phyloP scores from a whole-genome alignment of 345 rosid genomes.

The Ceriops zippeliana region DNA sequence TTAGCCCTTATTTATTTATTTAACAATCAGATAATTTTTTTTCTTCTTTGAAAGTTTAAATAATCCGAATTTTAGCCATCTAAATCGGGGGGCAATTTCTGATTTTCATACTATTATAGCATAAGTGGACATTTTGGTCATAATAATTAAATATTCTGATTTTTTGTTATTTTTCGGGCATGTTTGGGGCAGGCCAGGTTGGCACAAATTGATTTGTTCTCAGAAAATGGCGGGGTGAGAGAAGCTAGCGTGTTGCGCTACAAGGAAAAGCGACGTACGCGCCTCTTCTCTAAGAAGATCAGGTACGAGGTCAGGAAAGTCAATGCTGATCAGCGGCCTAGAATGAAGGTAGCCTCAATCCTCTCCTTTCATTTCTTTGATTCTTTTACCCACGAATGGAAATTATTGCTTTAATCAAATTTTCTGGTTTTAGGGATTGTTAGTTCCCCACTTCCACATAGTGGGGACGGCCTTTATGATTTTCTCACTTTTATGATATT shows the following conservation, averaged over 20 bases:
- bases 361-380: too few relatives aligned
- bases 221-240: constrained; percentile 58
- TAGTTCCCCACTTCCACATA: too few relatives aligned
- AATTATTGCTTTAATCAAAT: background rate
- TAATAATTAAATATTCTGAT: background rate
- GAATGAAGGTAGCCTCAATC: constrained; percentile 64
- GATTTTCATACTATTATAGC: background rate
- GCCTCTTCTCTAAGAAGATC: constrained; percentile 88
- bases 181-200: constrained; percentile 56
- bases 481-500: too few relatives aligned
- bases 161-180: background rate
- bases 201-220: constrained; percentile 73
- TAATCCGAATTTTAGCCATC: too few relatives aligned
- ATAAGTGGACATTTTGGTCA: background rate
- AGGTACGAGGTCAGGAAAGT: constrained; percentile 86
- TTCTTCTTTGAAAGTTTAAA: too few relatives aligned
- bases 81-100: too few relatives aligned
- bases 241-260: constrained; percentile 89
- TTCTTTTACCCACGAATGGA: background rate
- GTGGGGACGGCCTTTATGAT: too few relatives aligned
- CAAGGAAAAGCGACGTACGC: constrained; percentile 80
- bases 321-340: constrained; percentile 87
- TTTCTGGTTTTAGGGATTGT: background rate
- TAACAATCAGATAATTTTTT: background rate
- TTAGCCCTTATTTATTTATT: too few relatives aligned